Evolutionary conservation across 768 basidiomycete species (phyloP), one percentile per base, ranked within the genome.

Genomic region (Punctularia strigosozonata): DNA sequence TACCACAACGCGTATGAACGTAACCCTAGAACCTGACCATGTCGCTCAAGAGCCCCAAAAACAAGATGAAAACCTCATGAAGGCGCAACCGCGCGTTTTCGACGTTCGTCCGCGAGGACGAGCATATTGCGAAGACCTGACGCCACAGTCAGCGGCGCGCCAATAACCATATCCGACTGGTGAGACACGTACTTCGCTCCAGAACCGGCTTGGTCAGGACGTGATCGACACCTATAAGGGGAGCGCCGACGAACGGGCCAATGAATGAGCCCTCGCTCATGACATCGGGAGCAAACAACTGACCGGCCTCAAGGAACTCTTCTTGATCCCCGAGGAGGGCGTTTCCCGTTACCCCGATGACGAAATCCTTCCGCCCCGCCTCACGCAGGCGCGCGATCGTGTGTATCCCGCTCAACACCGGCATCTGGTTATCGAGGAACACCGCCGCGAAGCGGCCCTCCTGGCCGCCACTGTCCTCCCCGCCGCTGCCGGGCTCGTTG

Each of bases 341-440:
- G 46, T 72, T 72, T 1, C 77, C 82, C 38, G 82, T 85, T 30
- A 85, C 78, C 24, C 82, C 83, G 14, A 88, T 80, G n/a, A 90
- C 73, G 50, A 89, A 82, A 49, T 89, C 85, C 15, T 54, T 60
- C 44, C 85, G 65, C 6, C 77, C 78, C 52, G 77, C 54, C 42
- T 69, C 65, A 43, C 87, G 63, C 26, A 91, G 60, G 53, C 71
- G 77, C 39, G 67, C 54, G 8, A 87, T 75, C 15, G 73, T 69
- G 42, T 77, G 72, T 32, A 86, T 52, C 13, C 89, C 89, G 44
- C 79, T 79, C 65, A 86, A 66, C 15, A 85, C 62, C 6, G 80
- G 81, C 83, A 89, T 89, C 58, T 88, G 85, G 54, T 91, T 90
- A 44, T 75, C 67, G 46, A 78, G 53, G 53, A 76, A 75, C 18